Conservation (phyloP, 1,284 basidiomycete genomes). For the Sporisorium scitamineum region DNA sequence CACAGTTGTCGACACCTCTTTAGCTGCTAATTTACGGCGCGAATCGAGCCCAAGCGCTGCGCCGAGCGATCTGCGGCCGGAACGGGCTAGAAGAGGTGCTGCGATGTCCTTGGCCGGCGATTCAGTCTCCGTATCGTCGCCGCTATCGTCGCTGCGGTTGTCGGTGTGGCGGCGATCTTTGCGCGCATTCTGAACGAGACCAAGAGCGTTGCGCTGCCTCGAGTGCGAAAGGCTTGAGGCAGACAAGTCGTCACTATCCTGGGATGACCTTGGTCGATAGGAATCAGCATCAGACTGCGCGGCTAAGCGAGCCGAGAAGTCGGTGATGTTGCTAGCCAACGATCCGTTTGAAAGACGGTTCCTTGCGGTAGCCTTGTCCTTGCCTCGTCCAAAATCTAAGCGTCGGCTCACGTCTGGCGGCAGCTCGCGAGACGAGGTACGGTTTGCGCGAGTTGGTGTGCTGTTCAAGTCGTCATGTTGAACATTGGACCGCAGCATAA, state of each 20-base stretch:
- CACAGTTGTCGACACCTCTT: not conserved
- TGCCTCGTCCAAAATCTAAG: not conserved
- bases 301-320: conserved; percentile 41
- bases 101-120: conserved; percentile 6
- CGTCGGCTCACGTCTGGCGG: conserved; percentile 6
- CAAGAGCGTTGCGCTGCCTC: conserved; percentile 3
- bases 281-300: conserved; percentile 38
- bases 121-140: conserved; percentile 47
- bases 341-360: conserved; percentile 24
- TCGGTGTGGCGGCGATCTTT: not conserved
- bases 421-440: not conserved
- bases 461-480: not conserved
- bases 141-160: conserved; percentile 19
- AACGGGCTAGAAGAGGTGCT: not conserved
- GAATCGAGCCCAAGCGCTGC: conserved; percentile 36
- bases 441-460: not conserved
- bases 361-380: not conserved
- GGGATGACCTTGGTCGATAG: not conserved
- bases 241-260: conserved; percentile 8
- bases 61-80: conserved; percentile 31
- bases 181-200: not conserved
- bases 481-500: not conserved
- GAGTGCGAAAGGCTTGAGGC: not conserved
- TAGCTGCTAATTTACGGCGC: not conserved
- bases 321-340: conserved; percentile 24